phyloP scores from a whole-genome alignment of 805 yeast genomes.

The Candida railenensis region DNA sequence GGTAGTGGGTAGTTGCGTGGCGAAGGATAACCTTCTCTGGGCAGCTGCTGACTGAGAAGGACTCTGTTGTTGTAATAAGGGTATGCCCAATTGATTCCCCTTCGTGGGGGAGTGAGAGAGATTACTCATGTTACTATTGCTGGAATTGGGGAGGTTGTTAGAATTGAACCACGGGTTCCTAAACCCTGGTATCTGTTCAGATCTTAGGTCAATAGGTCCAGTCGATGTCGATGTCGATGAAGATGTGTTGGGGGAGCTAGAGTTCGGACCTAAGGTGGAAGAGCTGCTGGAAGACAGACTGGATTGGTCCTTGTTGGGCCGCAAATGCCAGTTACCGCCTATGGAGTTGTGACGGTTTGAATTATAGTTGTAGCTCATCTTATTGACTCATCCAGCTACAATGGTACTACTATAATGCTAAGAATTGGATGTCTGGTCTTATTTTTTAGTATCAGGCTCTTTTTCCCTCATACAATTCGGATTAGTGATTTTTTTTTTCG shows the following conservation, averaged over 20 bases:
- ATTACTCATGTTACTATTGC: background rate
- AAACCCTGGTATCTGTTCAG: conserved; percentile 27
- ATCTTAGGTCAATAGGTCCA: conserved; percentile 2
- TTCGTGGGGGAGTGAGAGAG: conserved; percentile 10
- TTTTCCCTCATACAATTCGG: too few relatives aligned
- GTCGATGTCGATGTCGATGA: background rate
- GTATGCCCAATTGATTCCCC: conserved; percentile 5
- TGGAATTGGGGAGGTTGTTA: conserved; percentile 15
- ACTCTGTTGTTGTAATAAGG: conserved; percentile 1
- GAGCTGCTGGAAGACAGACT: background rate
- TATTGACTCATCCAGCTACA: background rate
- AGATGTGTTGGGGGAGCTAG: background rate
- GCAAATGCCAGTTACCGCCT: conserved; percentile 5
- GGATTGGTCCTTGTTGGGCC: background rate
- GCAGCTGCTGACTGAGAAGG: conserved; percentile 4
- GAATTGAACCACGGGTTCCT: conserved; percentile 41
- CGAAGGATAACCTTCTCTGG: conserved; percentile 5
- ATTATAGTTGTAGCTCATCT: conserved; percentile 4
- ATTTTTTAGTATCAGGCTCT: too few relatives aligned
- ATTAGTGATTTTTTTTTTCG: background rate
- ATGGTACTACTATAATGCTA: background rate
- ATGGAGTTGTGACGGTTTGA: conserved; percentile 5
- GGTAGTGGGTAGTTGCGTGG: conserved; percentile 41
- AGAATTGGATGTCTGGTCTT: background rate
- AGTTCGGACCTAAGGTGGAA: background rate